These are phyloP conservation scores for Microsporum audouinii DNA, from an alignment of 2,329 filamentous ascomycete species.

Conservation along the genomic window DNA sequence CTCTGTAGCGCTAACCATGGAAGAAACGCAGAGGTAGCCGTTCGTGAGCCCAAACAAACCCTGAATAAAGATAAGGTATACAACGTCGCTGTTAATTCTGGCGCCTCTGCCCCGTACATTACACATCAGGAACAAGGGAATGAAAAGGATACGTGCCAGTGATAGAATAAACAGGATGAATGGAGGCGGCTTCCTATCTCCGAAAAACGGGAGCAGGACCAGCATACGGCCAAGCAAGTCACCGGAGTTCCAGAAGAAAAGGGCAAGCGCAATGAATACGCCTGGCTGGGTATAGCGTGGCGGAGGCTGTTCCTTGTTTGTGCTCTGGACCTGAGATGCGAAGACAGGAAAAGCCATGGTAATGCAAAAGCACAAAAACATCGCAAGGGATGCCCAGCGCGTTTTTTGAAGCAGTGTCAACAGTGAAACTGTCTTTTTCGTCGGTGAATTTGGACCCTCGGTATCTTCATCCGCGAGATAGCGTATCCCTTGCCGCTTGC, in stretches of 20 bases:
- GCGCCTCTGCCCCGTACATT: slow-evolving; percentile 72
- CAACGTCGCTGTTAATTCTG: slow-evolving; percentile 64
- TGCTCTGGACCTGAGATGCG: slow-evolving; percentile 55
- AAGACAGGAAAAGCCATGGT: slow-evolving; percentile 96
- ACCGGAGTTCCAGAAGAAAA: slow-evolving; percentile 87
- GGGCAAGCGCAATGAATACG: slow-evolving; percentile 78
- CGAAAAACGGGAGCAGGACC: slow-evolving; percentile 47
- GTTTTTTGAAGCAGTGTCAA: slow-evolving; percentile 62
- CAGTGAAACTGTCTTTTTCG: slow-evolving; percentile 46
- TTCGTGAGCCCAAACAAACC: slow-evolving; percentile 73
- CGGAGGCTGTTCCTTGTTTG: slow-evolving; percentile 37
- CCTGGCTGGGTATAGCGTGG: slow-evolving; percentile 53
- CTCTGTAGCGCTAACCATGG: slow-evolving; percentile 80
- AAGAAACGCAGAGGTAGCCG: slow-evolving; percentile 73
- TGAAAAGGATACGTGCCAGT: slow-evolving; percentile 54
- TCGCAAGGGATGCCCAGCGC: slow-evolving; percentile 61
- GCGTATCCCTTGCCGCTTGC: slow-evolving; percentile 5
- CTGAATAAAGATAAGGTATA: slow-evolving; percentile 79
- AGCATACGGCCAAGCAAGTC: slow-evolving; percentile 67
- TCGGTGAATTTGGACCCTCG: slow-evolving; percentile 17
- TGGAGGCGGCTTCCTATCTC: slow-evolving; percentile 50
- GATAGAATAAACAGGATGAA: slow-evolving; percentile 55
- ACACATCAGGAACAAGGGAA: slow-evolving; percentile 81
- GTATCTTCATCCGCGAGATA: slow-evolving; percentile 15
- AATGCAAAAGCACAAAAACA: slow-evolving; percentile 68